Percentiles rank a stretch among this genome's conserved stretches.
phyloP scores from a whole-genome alignment of 768 basidiomycete species.

The Hygrophorus pudorinus region DNA sequence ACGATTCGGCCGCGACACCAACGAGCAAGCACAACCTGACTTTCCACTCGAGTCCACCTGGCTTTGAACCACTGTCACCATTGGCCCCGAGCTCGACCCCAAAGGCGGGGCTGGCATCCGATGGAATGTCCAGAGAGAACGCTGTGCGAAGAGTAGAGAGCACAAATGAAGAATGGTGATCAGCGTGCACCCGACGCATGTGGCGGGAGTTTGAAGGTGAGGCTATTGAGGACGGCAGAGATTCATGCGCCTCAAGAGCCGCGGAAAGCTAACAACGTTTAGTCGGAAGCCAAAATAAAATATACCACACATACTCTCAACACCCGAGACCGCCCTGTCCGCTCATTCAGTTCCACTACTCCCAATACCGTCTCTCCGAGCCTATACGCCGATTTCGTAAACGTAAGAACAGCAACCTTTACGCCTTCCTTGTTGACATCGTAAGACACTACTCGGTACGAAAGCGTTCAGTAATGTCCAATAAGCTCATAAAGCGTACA shows the following conservation, averaged over 20 bases:
- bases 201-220: conserved; percentile 37
- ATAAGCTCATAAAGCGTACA: conserved; percentile 12
- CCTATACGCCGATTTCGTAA: conserved; percentile 84
- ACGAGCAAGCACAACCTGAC: conserved; percentile 83
- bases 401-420: conserved; percentile 82
- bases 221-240: conserved; percentile 52
- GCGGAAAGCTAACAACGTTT: conserved; percentile 59
- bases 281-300: neutral
- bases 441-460: conserved; percentile 62
- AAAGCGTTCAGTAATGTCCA: neutral
- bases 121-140: conserved; percentile 87
- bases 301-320: conserved; percentile 52
- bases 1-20: conserved; percentile 43
- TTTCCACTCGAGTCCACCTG: conserved; percentile 86
- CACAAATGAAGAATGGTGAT: conserved; percentile 73
- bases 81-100: conserved; percentile 40
- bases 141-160: conserved; percentile 65
- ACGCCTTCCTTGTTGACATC: conserved; percentile 92
- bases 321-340: conserved; percentile 61
- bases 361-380: conserved; percentile 90
- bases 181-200: conserved; percentile 71
- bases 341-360: conserved; percentile 78
- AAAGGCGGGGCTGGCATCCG: conserved; percentile 86
- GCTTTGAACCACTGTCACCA: conserved; percentile 12
- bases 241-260: conserved; percentile 84